Base-by-base conservation (phyloP, 345 rosid genomes). In the Schrenkiella parvula region DNA sequence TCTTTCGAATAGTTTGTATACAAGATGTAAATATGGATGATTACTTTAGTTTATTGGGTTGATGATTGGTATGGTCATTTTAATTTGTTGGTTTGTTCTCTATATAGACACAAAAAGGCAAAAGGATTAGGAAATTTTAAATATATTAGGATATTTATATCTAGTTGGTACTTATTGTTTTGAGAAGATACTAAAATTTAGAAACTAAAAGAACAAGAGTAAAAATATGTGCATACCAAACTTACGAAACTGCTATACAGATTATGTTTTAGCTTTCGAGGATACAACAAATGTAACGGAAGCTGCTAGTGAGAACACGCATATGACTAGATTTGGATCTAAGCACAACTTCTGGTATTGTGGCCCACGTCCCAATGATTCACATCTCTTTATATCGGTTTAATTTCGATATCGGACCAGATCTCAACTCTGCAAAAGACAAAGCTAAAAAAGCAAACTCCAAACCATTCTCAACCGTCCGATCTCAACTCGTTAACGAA, bases 301-400 rank as follows among this genome's bases (percentile, higher is more conserved):
- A 25, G 34, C 31, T 44, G 39, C 50, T 19, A 66, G 67, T 58
- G 78, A 58, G 73, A 67, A 74, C 68, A 59, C 68, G 32, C 51
- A 73, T 18, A 34, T 8, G 39, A 29, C 12, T 47, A 26, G 65
- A 65, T 73, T 74, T 67, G 78, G 63, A 66, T 66, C 68, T 59
- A 59, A 38, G 39, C 55, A 61, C 68, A 67, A 13, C 39, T 39
- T 74, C 43, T 51, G 6, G 37, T 23, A 15, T 15, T 34, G 23
- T 59, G 56, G 21, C 39, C 67, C 55, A 64, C 48, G 55, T 74
- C 52, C 37, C 67, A n/a, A n/a, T n/a, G n/a, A n/a, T n/a, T 41
- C 51, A 35, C 41, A 73, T 46, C 58, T 44, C 65, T 44, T 44
- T 18, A 2, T 15, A 19, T 31, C 11, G 10, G 41, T 43, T 68